Conservation (phyloP, 2,329 filamentous ascomycete genomes). For the Fusarium clavum region DNA sequence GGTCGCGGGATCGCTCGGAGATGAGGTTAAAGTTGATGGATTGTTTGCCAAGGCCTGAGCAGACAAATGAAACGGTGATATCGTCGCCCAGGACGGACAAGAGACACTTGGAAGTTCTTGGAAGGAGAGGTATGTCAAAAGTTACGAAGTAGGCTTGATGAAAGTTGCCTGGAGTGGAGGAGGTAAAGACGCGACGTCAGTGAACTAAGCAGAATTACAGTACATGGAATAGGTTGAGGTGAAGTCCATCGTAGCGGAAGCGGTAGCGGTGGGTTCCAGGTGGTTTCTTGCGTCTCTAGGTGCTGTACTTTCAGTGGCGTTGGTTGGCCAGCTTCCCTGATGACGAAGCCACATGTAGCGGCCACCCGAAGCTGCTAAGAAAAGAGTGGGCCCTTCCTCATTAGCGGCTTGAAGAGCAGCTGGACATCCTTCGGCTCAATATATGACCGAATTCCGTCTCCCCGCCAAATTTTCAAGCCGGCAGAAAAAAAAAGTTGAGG, state of each 20-base stretch:
- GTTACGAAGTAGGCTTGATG: constrained; percentile 5
- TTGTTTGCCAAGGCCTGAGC: constrained; percentile 8
- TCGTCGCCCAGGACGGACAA: constrained; percentile 12
- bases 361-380: constrained; percentile 5
- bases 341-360: constrained; percentile 44
- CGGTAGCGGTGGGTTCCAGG: constrained; percentile 22
- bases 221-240: constrained; percentile 1
- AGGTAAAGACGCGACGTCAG: constrained; percentile 39
- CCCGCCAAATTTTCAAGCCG: constrained; percentile 51
- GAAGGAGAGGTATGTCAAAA: constrained; percentile 8
- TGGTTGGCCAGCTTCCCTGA: constrained; percentile 41
- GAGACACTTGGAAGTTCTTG: neutral
- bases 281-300: constrained; percentile 10
- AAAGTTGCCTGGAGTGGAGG: constrained; percentile 39
- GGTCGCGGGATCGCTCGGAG: constrained; percentile 35
- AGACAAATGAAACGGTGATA: constrained; percentile 3
- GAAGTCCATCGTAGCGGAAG: constrained; percentile 23
- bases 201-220: constrained; percentile 31
- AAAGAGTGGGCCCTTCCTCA: neutral
- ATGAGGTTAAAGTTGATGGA: constrained; percentile 23
- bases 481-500: constrained; percentile 48
- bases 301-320: constrained; percentile 36
- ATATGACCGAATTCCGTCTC: constrained; percentile 25
- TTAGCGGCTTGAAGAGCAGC: constrained; percentile 1
- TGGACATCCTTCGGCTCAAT: constrained; percentile 3